phyloP scores from a whole-genome alignment of 768 basidiomycete species.

The Boletus reticuloceps region DNA sequence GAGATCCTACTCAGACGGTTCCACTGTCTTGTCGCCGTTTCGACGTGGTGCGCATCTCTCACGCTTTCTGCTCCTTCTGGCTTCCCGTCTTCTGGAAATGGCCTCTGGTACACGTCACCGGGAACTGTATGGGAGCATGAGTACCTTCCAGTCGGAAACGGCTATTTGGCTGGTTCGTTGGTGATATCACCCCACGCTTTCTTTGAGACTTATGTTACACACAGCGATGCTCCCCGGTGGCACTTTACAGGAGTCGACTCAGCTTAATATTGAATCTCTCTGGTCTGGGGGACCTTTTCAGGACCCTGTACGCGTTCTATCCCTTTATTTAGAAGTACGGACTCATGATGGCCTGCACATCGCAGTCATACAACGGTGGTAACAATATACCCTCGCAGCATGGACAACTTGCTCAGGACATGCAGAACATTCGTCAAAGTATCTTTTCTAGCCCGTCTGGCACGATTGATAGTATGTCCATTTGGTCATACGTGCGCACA shows the following conservation, averaged over 20 bases:
- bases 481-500: constrained; percentile 1
- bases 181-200: not conserved
- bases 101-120: constrained; percentile 62
- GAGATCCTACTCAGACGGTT: constrained; percentile 18
- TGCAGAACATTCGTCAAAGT: constrained; percentile 51
- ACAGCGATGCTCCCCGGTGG: constrained; percentile 68
- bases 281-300: constrained; percentile 76
- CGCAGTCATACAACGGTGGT: constrained; percentile 63
- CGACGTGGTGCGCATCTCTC: constrained; percentile 18
- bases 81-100: constrained; percentile 75
- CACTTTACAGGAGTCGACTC: constrained; percentile 54
- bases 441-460: constrained; percentile 61
- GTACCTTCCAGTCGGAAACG: constrained; percentile 72
- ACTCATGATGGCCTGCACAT: not conserved
- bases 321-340: not conserved
- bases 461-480: constrained; percentile 49
- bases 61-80: constrained; percentile 33
- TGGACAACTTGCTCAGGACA: constrained; percentile 41
- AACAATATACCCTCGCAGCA: constrained; percentile 52
- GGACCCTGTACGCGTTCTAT: constrained; percentile 46
- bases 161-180: constrained; percentile 56
- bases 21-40: constrained; percentile 18
- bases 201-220: not conserved
- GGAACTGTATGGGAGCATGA: constrained; percentile 56
- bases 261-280: constrained; percentile 73